These are phyloP conservation scores for Bipolaris victoriae DNA, from an alignment of 2,329 filamentous ascomycete species.

Conservation along the genomic window DNA sequence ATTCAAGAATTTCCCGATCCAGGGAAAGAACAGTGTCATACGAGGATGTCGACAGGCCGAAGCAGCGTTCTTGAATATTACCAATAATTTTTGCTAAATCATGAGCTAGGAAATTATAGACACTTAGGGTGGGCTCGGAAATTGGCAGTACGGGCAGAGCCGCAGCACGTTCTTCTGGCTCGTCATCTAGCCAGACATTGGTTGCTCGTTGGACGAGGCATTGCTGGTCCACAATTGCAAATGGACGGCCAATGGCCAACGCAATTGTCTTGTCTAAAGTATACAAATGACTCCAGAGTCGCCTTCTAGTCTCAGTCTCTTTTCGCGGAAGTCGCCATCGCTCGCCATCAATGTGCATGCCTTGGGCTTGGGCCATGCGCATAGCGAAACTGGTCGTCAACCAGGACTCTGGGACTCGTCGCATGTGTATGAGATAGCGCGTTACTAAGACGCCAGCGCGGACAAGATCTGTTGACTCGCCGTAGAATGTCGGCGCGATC, in stretches of 20 bases:
- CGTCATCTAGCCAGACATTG: constrained; percentile 51
- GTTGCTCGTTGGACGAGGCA: constrained; percentile 48
- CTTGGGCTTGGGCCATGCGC: constrained; percentile 53
- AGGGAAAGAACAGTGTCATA: constrained; percentile 50
- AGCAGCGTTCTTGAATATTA: constrained; percentile 51
- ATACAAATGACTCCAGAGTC: constrained; percentile 52
- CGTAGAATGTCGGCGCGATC: constrained; percentile 52
- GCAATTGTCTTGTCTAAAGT: constrained; percentile 51
- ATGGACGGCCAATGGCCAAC: constrained; percentile 51
- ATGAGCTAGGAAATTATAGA: constrained; percentile 43
- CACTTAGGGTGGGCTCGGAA: constrained; percentile 44
- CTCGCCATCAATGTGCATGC: constrained; percentile 54
- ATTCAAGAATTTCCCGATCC: constrained; percentile 44
- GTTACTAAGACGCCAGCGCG: constrained; percentile 51
- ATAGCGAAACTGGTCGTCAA: constrained; percentile 53
- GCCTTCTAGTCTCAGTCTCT: constrained; percentile 47
- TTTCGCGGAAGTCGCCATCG: constrained; percentile 48
- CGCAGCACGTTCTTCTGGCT: constrained; percentile 40
- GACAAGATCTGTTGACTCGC: constrained; percentile 52
- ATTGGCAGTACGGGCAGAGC: constrained; percentile 29
- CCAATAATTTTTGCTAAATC: constrained; percentile 48
- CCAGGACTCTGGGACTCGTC: constrained; percentile 51
- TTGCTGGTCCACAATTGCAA: constrained; percentile 49
- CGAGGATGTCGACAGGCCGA: constrained; percentile 46
- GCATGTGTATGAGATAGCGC: constrained; percentile 50